Conservation (phyloP, 2,329 filamentous ascomycete species). For the Fusarium graminum region DNA sequence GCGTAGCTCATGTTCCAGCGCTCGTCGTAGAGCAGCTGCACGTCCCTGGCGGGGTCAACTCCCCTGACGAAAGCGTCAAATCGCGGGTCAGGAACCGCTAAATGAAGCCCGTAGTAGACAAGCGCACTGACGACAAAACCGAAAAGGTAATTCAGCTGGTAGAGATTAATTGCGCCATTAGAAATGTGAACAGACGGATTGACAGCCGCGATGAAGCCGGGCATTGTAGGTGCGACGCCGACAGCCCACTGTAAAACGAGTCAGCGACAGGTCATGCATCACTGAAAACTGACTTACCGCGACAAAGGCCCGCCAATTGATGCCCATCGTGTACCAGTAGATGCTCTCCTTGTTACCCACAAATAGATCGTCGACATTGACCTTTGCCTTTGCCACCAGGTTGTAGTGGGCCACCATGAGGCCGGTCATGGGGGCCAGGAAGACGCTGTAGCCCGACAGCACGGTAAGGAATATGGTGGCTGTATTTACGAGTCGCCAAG, state of each 20-base stretch:
- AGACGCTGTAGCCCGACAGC: conserved; percentile 55
- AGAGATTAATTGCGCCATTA: conserved; percentile 55
- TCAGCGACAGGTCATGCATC: not conserved
- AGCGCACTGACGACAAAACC: conserved; percentile 54
- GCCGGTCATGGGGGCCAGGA: conserved; percentile 57
- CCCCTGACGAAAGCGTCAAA: conserved; percentile 51
- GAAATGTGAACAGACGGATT: conserved; percentile 52
- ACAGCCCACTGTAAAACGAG: conserved; percentile 53
- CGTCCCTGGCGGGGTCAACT: conserved; percentile 42
- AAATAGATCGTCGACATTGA: conserved; percentile 56
- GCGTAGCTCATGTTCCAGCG: conserved; percentile 52
- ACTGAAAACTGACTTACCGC: conserved; percentile 50
- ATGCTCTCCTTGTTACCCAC: conserved; percentile 50
- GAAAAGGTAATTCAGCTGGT: conserved; percentile 57
- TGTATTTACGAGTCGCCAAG: conserved; percentile 56
- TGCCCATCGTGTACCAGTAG: conserved; percentile 58
- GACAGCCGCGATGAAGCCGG: conserved; percentile 59
- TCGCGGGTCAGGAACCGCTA: conserved; percentile 45
- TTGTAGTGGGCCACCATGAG: conserved; percentile 56
- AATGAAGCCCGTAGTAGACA: conserved; percentile 52
- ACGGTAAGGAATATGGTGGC: conserved; percentile 55
- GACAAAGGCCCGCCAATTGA: conserved; percentile 57
- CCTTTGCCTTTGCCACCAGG: conserved; percentile 52
- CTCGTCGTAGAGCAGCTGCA: conserved; percentile 49
- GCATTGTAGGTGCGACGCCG: conserved; percentile 57